Evolutionary conservation across 78 protist species (phyloP).

Genomic region (slime mould (Dictyostelium discoideum)): dicty_2.7 NC_007091.3:2532001-2532500

Average conservation of each 20-base stretch:
- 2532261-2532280: slow-evolving; percentile 50
- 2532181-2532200: slow-evolving; percentile 60
- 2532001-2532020: slow-evolving; percentile 28
- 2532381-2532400: slow-evolving; percentile 79
- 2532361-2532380: slow-evolving; percentile 80
- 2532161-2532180: slow-evolving; percentile 51
- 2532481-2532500: slow-evolving; percentile 71
- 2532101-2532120: slow-evolving; percentile 55
- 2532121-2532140: slow-evolving; percentile 42
- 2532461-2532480: slow-evolving; percentile 44
- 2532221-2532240: slow-evolving; percentile 58
- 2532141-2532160: slow-evolving; percentile 66
- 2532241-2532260: slow-evolving; percentile 66
- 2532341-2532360: slow-evolving; percentile 84
- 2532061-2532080: slow-evolving; percentile 39
- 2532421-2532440: slow-evolving; percentile 83
- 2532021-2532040: slow-evolving; percentile 56
- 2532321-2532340: slow-evolving; percentile 83
- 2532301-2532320: slow-evolving; percentile 56
- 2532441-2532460: slow-evolving; percentile 64
- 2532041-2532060: slow-evolving; percentile 15
- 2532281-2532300: slow-evolving; percentile 12
- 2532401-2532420: slow-evolving; percentile 80
- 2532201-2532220: slow-evolving; percentile 76
- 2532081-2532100: slow-evolving; percentile 47